Base-by-base conservation (phyloP, 2,329 filamentous ascomycete species). In the Fusarium sp. region DNA sequence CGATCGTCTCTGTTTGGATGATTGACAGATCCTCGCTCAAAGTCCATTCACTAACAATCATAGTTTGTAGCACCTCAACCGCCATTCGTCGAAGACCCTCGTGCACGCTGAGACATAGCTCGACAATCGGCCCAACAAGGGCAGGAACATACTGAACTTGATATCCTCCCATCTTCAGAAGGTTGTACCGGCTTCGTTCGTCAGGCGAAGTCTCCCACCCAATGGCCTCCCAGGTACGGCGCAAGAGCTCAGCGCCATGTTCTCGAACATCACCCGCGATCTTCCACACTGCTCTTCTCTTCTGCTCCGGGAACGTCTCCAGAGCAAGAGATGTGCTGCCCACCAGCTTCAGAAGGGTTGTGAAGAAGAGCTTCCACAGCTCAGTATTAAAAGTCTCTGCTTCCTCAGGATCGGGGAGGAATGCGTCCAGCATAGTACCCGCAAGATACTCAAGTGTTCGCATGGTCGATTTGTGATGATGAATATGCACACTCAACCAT, bases 41-140 rank as follows among this genome's bases (percentile, higher is more conserved):
- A 18, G 94, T 94, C 96, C 96, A 99, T 80, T 99, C 96, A 81
- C 94, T 97, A 72, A 98, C 91, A 75, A 99, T 97, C 96, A 99
- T 99, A 5, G 94, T 97, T 79, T 97, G 94, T 67, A 99, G 82
- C 22, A 99, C 92, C 78, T 97, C 93, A 30, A 98, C 94, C 1
- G 95, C 96, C 80, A 97, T 96, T 69, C 89, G 90, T 65, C 96
- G 89, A 60, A 99, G 84, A 6, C 94, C 94, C 78, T 97, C 94
- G 73, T 99, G 96, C 6, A 98, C 94, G 77, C 95, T 98, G 59
- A 99, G 85, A 77, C 96, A 99, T 12, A 99, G 87, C 80, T 97
- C 94, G 25, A 98, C 92, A 53, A 98, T 96, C 1, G 94, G 94
- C 2, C 92, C 91, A 10, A 99, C 94, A 8, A 99, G 86, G 15